Base-by-base conservation (phyloP, 768 basidiomycete genomes). In the Cyathus striatus region DNA sequence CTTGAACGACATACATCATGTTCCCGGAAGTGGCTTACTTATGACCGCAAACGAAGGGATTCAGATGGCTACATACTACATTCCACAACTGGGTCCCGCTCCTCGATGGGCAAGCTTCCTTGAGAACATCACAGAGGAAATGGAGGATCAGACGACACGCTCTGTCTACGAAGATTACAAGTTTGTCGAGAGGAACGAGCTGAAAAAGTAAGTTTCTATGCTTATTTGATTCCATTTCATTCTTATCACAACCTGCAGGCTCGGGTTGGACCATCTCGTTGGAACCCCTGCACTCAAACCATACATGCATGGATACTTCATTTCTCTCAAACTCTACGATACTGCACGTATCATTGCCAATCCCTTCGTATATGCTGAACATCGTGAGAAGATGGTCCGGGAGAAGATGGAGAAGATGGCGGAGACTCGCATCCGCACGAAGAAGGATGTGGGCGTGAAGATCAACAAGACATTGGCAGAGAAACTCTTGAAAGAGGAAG, bases 301-400 rank as follows among this genome's bases (percentile, higher is more conserved):
- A 3, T 99, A 98, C 66, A 97, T 99, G 95, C 96, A 99, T 63
- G 96, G 96, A 33, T 98, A 94, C 79, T 98, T 99, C 70, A 65
- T 97, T 49, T 90, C 93, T 4, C 82, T 98, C 65, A 90, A 92
- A 55, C 79, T 98, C 4, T 98, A 98, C 69, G 90, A 94, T 53
- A 86, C 94, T 40, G 96, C 96, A 2, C 84, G 94, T 23, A 78
- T 95, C 49, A 93, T 98, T 51, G 86, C 92, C 44, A 97, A 98
- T 68, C 96, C 96, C 2, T 94, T 91, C 59, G 91, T 86, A 7
- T 97, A 98, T 61, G 83, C 83, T 30, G 96, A 99, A 57, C 84
- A 97, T 62, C 86, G 92, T 49, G 92, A 95, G 62, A 85, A 83
- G 55, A 66, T 91, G 57, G 76, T 97, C 41, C 78, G 78, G 40